Conservation (phyloP, 2,329 filamentous ascomycete species). For the Metarhizium sp. region DNA sequence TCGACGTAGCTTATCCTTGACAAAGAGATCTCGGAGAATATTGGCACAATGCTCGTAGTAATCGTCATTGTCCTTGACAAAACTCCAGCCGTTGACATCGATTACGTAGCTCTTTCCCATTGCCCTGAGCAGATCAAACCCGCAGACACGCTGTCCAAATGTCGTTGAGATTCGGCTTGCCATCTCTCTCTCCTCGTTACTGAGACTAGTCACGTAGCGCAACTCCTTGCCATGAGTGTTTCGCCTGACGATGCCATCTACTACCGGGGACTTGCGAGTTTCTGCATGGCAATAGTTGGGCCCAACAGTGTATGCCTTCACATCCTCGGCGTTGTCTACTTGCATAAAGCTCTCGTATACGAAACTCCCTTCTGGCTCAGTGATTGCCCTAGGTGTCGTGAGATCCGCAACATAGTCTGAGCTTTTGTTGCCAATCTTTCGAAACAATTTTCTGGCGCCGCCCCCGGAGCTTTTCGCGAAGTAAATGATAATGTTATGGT, state of each 20-base stretch:
- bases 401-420: slow-evolving; percentile 83
- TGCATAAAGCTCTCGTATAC: slow-evolving; percentile 96
- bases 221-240: slow-evolving; percentile 98
- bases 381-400: slow-evolving; percentile 67
- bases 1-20: slow-evolving; percentile 63
- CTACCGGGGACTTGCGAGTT: slow-evolving; percentile 92
- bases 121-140: slow-evolving; percentile 86
- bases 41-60: slow-evolving; percentile 89
- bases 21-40: slow-evolving; percentile 81
- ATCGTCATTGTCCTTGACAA: slow-evolving; percentile 98
- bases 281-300: slow-evolving; percentile 91
- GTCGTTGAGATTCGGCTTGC: slow-evolving; percentile 83
- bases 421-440: slow-evolving; percentile 98
- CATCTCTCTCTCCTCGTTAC: slow-evolving; percentile 70
- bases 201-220: slow-evolving; percentile 83
- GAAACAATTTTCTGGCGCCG: slow-evolving; percentile 83
- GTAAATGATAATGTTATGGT: slow-evolving; percentile 98
- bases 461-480: slow-evolving; percentile 81
- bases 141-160: slow-evolving; percentile 92
- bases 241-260: slow-evolving; percentile 88
- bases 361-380: slow-evolving; percentile 74
- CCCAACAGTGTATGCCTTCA: slow-evolving; percentile 97
- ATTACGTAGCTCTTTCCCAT: slow-evolving; percentile 92
- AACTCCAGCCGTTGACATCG: slow-evolving; percentile 98
- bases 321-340: slow-evolving; percentile 94